A percentile compares a stretch with the other conserved stretches of the same genome.
Evolutionary conservation across 225 moss, liverwort and hornwort species (phyloP).

Genomic region (Climacium dendroides): DNA sequence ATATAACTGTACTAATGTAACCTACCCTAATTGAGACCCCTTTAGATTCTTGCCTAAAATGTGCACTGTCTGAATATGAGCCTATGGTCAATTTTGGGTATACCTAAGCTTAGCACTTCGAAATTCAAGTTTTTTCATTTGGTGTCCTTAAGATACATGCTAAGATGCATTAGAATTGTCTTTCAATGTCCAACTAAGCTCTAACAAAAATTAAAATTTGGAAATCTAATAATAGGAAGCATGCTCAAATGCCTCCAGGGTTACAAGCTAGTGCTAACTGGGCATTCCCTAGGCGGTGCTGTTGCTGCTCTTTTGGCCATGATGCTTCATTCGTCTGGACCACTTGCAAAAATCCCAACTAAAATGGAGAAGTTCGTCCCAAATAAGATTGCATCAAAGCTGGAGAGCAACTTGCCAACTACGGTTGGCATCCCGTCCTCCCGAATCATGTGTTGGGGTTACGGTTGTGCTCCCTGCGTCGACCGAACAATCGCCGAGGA

Average conservation of each 20-base stretch:
- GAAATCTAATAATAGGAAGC: background rate
- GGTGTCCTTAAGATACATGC: background rate
- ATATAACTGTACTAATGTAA: background rate
- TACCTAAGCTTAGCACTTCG: background rate
- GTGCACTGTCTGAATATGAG: background rate
- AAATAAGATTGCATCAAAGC: background rate
- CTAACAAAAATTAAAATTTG: background rate
- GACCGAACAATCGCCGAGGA: constrained; percentile 27
- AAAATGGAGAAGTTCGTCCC: background rate
- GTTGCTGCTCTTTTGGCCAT: constrained; percentile 48
- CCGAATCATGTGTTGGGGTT: constrained; percentile 42
- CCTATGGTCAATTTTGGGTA: background rate
- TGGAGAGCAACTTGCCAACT: constrained; percentile 12
- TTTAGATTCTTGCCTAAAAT: background rate
- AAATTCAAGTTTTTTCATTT: background rate
- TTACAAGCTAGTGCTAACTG: constrained; percentile 55
- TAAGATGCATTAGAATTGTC: background rate
- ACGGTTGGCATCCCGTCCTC: constrained; percentile 21
- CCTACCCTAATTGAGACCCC: no score
- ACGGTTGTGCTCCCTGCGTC: constrained; percentile 69
- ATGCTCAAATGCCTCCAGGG: constrained; percentile 16
- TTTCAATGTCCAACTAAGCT: background rate
- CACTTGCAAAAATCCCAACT: background rate
- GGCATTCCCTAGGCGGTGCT: constrained; percentile 73
- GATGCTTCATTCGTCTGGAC: constrained; percentile 33